Base-by-base conservation (phyloP, 2,329 filamentous ascomycete genomes). In the Arthrocladium fulminans region DNA sequence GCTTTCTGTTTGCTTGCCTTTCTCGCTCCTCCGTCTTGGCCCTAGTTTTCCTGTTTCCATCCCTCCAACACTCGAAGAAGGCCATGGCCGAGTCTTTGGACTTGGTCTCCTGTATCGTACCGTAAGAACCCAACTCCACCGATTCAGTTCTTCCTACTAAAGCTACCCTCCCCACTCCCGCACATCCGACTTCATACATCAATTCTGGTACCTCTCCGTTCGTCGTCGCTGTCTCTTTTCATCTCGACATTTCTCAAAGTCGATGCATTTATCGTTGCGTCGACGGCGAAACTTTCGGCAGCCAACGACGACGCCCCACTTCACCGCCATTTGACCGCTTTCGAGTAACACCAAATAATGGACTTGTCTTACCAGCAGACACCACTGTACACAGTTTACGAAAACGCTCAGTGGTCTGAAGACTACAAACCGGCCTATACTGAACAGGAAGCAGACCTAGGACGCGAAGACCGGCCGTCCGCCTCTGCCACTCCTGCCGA, bases 401-500 rank as follows among this genome's bases (percentile, higher is more conserved):
- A 65, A 55, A 66, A 67, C 53, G 62, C 67, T 49, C 64, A 68
- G 22, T 66, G 68, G 51, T 59, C 65, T 40, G 60, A 71, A 53
- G 67, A 71, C 51, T 57, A 68, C 50, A 69, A 69, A 54, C 59
- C 64, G 34, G 58, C 62, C 43, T 65, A 65, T 51, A 58, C 64
- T 35, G 69, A 71, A 59, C 69, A 72, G 58, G 74, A 76, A 60
- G 73, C 77, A 61, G 73, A 75, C 68, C 71, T 69, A 57, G 65
- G 71, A 51, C 60, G 73, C 47, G 69, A 74, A 55, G 69, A 73
- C 48, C 67, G 69, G 57, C 72, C 74, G 44, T 63, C 77, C 45
- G 74, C 77, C 60, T 65, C 72, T 39, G 64, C 66, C 58, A 65
- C 68, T 22, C 63, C 67, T 60, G 69, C 74, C 53, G 72, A 77